Evolutionary conservation across 2,329 filamentous ascomycete genomes (phyloP).

Genomic region (Phaeosphaeriaceae sp.): DNA sequence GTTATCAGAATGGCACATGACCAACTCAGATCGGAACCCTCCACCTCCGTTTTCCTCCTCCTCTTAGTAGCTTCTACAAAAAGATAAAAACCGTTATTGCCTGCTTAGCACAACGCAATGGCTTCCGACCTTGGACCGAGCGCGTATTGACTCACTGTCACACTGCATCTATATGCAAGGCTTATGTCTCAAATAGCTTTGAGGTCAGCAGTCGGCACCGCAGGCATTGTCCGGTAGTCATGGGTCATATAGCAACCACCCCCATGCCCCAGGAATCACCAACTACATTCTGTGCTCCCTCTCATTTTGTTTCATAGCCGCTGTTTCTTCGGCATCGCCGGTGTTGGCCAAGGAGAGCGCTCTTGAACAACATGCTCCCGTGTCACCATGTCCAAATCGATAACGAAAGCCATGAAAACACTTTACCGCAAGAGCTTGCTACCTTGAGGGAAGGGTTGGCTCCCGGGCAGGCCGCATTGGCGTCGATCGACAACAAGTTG

Average conservation of each 20-base stretch:
- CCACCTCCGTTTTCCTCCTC: background rate
- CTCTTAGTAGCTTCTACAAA: too few relatives aligned
- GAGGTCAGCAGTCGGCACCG: slow-evolving; percentile 11
- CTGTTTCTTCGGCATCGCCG: too few relatives aligned
- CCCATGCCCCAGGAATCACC: background rate
- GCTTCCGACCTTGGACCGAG: slow-evolving; percentile 1
- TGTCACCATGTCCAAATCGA: too few relatives aligned
- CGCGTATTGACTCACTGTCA: slow-evolving; percentile 24
- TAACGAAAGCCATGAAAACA: too few relatives aligned
- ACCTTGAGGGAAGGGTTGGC: too few relatives aligned
- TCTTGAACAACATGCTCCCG: too few relatives aligned
- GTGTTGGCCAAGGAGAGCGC: too few relatives aligned
- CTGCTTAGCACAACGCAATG: background rate
- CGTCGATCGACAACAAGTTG: too few relatives aligned
- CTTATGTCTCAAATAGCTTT: slow-evolving; percentile 13
- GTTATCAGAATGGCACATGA: too few relatives aligned
- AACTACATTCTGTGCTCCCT: background rate
- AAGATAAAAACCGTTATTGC: background rate
- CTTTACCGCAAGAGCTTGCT: too few relatives aligned
- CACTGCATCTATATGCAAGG: slow-evolving; percentile 15
- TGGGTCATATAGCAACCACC: slow-evolving; percentile 6
- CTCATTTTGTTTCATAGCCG: background rate
- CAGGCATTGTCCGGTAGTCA: slow-evolving; percentile 15
- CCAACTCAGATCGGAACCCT: background rate
- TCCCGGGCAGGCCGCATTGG: too few relatives aligned